These are phyloP conservation scores for Starmerella stigmatis DNA, from an alignment of 805 yeast genomes.

Conservation along the genomic window DNA sequence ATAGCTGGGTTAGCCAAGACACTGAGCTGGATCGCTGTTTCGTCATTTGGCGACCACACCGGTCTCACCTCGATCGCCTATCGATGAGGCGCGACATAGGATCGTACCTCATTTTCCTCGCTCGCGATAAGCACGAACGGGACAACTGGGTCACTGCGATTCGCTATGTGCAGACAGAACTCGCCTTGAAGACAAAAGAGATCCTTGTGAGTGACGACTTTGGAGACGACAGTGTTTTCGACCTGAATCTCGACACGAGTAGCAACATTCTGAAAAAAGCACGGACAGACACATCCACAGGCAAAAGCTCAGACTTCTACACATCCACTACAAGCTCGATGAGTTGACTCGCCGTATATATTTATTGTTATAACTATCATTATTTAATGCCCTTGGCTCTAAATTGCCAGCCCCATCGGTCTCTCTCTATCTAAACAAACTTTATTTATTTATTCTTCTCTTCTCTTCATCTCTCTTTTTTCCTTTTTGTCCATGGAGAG, in stretches of 20 bases:
- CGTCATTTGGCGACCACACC: constrained; percentile 65
- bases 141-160: constrained; percentile 63
- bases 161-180: constrained; percentile 28
- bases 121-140: constrained; percentile 69
- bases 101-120: constrained; percentile 59
- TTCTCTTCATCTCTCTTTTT: no score
- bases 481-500: no score
- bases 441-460: no score
- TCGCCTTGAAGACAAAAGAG: constrained; percentile 10
- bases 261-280: neutral
- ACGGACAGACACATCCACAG: no score
- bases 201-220: neutral
- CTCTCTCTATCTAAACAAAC: no score
- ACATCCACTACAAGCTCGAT: no score
- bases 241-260: neutral
- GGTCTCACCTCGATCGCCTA: constrained; percentile 30
- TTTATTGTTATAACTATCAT: no score
- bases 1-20: constrained; percentile 79
- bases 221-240: constrained; percentile 11
- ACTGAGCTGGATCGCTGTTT: constrained; percentile 67
- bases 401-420: no score
- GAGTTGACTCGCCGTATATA: no score
- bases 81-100: constrained; percentile 57
- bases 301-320: no score
- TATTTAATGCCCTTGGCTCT: no score